These are phyloP conservation scores for Podaxis sp. DNA, from an alignment of 768 basidiomycete species.

Conservation along the genomic window DNA sequence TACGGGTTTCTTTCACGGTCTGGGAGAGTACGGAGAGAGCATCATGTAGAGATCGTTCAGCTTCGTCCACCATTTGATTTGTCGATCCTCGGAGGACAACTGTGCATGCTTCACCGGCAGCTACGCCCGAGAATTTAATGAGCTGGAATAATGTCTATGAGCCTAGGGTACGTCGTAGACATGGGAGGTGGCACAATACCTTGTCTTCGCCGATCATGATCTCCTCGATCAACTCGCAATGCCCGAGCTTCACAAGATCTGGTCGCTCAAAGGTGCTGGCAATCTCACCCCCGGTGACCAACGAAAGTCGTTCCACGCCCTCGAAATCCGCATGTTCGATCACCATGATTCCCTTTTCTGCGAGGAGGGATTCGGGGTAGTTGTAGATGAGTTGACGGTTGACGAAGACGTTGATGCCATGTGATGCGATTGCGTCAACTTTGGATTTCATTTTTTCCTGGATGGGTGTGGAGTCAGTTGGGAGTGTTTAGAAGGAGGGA, in stretches of 20 bases:
- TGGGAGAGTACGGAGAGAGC: conserved; percentile 97
- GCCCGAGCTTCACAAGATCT: conserved; percentile 88
- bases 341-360: conserved; percentile 92
- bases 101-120: conserved; percentile 96
- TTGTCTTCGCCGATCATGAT: conserved; percentile 99
- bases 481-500: conserved; percentile 1
- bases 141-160: conserved; percentile 50
- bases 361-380: conserved; percentile 94
- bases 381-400: conserved; percentile 99
- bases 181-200: conserved; percentile 41
- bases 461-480: background rate
- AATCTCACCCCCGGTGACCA: conserved; percentile 98
- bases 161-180: background rate
- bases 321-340: conserved; percentile 99
- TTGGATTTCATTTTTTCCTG: conserved; percentile 99
- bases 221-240: conserved; percentile 95
- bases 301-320: conserved; percentile 92
- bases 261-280: conserved; percentile 93
- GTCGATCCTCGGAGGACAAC: conserved; percentile 97
- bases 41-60: conserved; percentile 95
- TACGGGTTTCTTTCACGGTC: conserved; percentile 94
- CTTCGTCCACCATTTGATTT: conserved; percentile 98
- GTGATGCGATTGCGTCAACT: conserved; percentile 89
- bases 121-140: conserved; percentile 99
- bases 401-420: conserved; percentile 96